A percentile compares a stretch with the other conserved stretches of the same genome.
phyloP scores from a whole-genome alignment of 495 filamentous ascomycete species.

The Patellaria atrata region DNA sequence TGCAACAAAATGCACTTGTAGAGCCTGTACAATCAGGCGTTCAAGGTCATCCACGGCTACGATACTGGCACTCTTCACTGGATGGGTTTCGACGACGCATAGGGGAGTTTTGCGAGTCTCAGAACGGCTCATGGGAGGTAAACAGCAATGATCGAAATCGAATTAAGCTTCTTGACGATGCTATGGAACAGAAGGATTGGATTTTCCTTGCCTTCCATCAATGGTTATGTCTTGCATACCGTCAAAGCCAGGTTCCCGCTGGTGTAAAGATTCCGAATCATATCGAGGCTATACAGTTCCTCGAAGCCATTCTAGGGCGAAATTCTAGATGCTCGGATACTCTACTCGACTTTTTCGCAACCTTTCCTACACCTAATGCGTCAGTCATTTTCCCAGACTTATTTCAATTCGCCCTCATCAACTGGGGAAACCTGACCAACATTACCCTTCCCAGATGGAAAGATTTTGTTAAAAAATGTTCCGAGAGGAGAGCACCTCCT shows the following conservation, averaged over 20 bases:
- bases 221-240: constrained; percentile 9
- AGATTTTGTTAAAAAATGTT: constrained; percentile 4
- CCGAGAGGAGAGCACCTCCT: constrained; percentile 8
- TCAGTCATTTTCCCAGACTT: constrained; percentile 4
- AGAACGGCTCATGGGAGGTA: no score
- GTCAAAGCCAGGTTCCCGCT: not conserved
- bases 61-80: no score
- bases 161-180: constrained; percentile 7
- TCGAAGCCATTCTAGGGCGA: constrained; percentile 3
- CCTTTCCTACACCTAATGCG: constrained; percentile 18
- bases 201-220: constrained; percentile 14
- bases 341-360: constrained; percentile 16
- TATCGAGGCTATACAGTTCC: not conserved
- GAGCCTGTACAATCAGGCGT: no score
- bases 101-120: not conserved
- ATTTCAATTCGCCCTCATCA: constrained; percentile 6
- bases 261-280: constrained; percentile 8
- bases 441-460: no score
- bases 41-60: no score
- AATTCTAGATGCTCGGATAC: constrained; percentile 4
- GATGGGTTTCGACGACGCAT: not conserved
- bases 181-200: constrained; percentile 9
- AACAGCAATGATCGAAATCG: constrained; percentile 9
- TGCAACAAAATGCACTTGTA: no score
- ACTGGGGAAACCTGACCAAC: constrained; percentile 2